A percentile compares a stretch with the other conserved stretches of the same genome.
These are phyloP conservation scores for Stephanodiscus minutulus DNA, from an alignment of 108 stramenopile species.

Conservation along the genomic window DNA sequence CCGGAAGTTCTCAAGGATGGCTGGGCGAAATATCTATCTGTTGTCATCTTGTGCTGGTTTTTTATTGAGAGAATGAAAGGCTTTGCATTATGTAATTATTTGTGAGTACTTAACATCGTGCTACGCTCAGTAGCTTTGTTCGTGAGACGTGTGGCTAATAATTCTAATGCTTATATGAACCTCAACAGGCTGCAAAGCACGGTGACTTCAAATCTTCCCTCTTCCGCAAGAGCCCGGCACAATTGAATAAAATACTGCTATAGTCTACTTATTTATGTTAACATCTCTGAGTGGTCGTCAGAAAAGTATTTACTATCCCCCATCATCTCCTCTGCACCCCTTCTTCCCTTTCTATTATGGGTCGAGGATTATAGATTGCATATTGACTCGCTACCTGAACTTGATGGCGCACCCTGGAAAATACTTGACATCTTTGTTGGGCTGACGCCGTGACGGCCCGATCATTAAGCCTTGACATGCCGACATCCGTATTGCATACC, in stretches of 20 bases:
- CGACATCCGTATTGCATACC: too few species aligned
- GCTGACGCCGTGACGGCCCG: too few species aligned
- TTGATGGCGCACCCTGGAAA: too few species aligned
- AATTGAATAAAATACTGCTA: neutral
- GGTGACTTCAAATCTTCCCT: neutral
- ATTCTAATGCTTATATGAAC: neutral
- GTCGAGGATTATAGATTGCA: too few species aligned
- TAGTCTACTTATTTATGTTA: too few species aligned
- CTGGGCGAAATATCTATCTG: constrained; percentile 39
- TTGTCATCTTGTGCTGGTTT: constrained; percentile 22
- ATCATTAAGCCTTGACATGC: too few species aligned
- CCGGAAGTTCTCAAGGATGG: constrained; percentile 38
- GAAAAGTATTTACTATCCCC: too few species aligned
- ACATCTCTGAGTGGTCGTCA: too few species aligned
- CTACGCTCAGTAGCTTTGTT: neutral
- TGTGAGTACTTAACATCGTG: constrained; percentile 7
- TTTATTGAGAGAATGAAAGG: constrained; percentile 30
- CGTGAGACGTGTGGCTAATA: neutral
- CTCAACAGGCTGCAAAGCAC: constrained; percentile 4
- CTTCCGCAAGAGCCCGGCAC: neutral
- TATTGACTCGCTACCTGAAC: too few species aligned
- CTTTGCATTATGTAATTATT: constrained; percentile 16
- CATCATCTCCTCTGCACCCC: too few species aligned
- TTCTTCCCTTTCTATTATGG: too few species aligned
- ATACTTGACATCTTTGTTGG: too few species aligned